Evolutionary conservation across 352 stramenopile genomes (phyloP).

Genomic region (Phytophthora citrophthora): DNA sequence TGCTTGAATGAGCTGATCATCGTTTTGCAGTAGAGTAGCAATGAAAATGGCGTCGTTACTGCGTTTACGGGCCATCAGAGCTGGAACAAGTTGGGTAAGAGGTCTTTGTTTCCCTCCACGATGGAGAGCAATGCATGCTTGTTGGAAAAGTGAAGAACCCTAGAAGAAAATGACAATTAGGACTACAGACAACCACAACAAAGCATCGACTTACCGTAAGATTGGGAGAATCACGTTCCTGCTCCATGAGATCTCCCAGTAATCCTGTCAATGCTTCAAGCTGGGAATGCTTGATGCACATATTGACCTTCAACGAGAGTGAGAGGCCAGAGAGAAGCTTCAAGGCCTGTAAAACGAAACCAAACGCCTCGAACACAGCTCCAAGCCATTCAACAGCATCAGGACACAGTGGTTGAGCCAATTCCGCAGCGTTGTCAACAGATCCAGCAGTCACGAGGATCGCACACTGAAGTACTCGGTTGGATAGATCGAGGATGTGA

Average conservation of each 20-base stretch:
- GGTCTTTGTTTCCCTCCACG: constrained; percentile 31
- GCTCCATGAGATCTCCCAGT: constrained; percentile 30
- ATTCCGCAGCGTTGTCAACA: constrained; percentile 45
- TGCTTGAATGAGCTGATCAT: constrained; percentile 43
- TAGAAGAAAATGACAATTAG: constrained; percentile 17
- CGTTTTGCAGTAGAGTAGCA: constrained; percentile 52
- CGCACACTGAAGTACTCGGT: constrained; percentile 69
- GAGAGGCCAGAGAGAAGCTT: constrained; percentile 47
- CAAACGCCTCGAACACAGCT: constrained; percentile 74
- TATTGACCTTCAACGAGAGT: constrained; percentile 53
- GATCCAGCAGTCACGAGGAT: constrained; percentile 66
- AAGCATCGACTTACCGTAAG: constrained; percentile 38
- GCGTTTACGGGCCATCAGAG: constrained; percentile 26
- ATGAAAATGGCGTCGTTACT: constrained; percentile 61
- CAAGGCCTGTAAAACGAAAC: constrained; percentile 47
- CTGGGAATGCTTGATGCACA: constrained; percentile 73
- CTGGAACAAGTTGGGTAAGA: constrained; percentile 32
- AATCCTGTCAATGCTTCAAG: constrained; percentile 46
- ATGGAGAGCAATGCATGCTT: constrained; percentile 49
- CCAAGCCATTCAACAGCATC: constrained; percentile 63
- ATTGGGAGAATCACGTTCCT: constrained; percentile 47
- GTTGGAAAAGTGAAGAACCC: constrained; percentile 70
- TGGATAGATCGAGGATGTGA: constrained; percentile 66
- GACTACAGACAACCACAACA: background rate
- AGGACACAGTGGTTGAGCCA: constrained; percentile 44